A percentile compares a stretch with the other conserved stretches of the same genome.
phyloP scores from a whole-genome alignment of 1,284 basidiomycete species.

The Hemileia vastatrix region DNA sequence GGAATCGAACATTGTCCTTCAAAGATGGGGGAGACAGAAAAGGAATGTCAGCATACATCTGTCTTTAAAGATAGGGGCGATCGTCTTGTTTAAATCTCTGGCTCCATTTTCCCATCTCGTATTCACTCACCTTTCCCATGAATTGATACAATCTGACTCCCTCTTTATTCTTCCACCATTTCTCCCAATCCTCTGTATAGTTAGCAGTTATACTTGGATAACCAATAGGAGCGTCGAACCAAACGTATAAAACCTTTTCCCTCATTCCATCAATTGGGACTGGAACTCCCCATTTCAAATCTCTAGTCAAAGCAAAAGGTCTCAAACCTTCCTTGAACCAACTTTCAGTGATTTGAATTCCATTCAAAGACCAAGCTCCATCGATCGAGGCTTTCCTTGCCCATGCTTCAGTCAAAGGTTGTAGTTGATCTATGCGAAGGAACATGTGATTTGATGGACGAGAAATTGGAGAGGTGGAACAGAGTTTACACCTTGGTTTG shows the following conservation, averaged over 20 bases:
- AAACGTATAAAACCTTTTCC: slow-evolving; percentile 44
- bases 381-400: slow-evolving; percentile 32
- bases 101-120: neutral
- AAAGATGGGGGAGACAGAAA: slow-evolving; percentile 12
- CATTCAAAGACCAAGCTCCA: slow-evolving; percentile 40
- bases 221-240: slow-evolving; percentile 45
- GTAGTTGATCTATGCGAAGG: slow-evolving; percentile 39
- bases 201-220: slow-evolving; percentile 44
- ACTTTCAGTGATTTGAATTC: slow-evolving; percentile 40
- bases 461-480: slow-evolving; percentile 32
- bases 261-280: slow-evolving; percentile 40
- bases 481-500: slow-evolving; percentile 42
- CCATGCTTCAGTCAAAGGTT: slow-evolving; percentile 40
- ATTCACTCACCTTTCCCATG: slow-evolving; percentile 36
- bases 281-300: slow-evolving; percentile 44
- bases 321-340: slow-evolving; percentile 44
- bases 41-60: neutral
- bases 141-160: slow-evolving; percentile 43
- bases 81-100: too few relatives aligned
- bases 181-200: slow-evolving; percentile 42
- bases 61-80: too few relatives aligned
- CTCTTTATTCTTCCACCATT: slow-evolving; percentile 44
- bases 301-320: slow-evolving; percentile 41
- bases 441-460: slow-evolving; percentile 41
- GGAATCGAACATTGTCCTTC: slow-evolving; percentile 45